Evolutionary conservation across 1,284 basidiomycete species (phyloP).

Genomic region (Blastosporella zonata): DNA sequence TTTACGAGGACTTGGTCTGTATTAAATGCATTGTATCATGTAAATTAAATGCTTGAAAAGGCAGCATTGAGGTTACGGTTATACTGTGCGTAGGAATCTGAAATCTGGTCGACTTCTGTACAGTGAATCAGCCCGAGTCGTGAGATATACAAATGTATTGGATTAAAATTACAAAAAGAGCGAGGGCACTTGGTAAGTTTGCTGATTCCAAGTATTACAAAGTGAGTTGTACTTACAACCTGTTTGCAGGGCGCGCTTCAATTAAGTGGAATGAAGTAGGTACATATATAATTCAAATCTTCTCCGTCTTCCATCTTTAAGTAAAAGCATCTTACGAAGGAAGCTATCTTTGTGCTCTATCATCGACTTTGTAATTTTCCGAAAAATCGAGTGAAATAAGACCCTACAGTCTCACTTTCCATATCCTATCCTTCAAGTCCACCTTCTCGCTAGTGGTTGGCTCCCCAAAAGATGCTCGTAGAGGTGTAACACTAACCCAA

Average conservation of each 20-base stretch:
- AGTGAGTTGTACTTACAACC: too few relatives aligned
- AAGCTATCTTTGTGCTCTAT: not conserved
- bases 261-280: too few relatives aligned
- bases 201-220: too few relatives aligned
- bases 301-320: not conserved
- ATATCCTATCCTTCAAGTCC: constrained; percentile 40
- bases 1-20: not conserved
- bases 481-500: constrained; percentile 69
- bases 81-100: too few relatives aligned
- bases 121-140: too few relatives aligned
- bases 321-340: not conserved
- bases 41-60: too few relatives aligned
- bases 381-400: constrained; percentile 12
- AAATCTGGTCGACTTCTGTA: too few relatives aligned
- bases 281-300: too few relatives aligned
- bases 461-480: constrained; percentile 73
- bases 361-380: constrained; percentile 1
- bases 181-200: too few relatives aligned
- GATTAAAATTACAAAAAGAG: too few relatives aligned
- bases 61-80: constrained; percentile 9
- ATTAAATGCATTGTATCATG: not conserved
- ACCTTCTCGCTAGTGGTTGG: constrained; percentile 29
- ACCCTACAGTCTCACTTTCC: constrained; percentile 52
- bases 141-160: too few relatives aligned
- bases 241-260: too few relatives aligned